phyloP scores from a whole-genome alignment of 805 yeast genomes.

The Ogataea pignaliae region DNA sequence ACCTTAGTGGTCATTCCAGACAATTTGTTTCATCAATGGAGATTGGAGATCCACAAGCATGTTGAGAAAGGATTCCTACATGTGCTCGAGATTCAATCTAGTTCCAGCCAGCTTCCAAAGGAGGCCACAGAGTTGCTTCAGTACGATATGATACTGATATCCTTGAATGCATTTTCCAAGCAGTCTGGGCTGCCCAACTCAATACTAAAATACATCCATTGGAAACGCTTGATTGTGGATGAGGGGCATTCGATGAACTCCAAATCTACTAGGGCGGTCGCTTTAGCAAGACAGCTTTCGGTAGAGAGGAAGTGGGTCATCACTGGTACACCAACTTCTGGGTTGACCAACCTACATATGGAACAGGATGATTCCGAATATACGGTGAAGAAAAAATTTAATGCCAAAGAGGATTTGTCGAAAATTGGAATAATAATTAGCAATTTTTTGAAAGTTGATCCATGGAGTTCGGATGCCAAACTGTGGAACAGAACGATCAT shows the following conservation, averaged over 20 bases:
- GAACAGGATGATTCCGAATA: conserved; percentile 34
- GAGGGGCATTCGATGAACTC: conserved; percentile 68
- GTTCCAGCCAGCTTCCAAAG: conserved; percentile 20
- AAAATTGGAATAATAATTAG: conserved; percentile 50
- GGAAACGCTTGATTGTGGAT: conserved; percentile 72
- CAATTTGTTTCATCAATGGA: conserved; percentile 65
- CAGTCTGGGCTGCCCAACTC: conserved; percentile 33
- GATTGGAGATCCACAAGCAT: conserved; percentile 53
- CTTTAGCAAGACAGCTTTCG: conserved; percentile 41
- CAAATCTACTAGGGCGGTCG: conserved; percentile 44
- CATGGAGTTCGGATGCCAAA: conserved; percentile 45
- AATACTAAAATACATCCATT: conserved; percentile 41
- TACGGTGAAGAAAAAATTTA: conserved; percentile 45
- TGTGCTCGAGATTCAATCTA: conserved; percentile 27
- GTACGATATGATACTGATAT: conserved; percentile 51
- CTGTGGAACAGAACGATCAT: conserved; percentile 45
- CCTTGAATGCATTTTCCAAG: conserved; percentile 41
- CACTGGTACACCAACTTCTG: conserved; percentile 74
- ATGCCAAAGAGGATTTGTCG: conserved; percentile 47
- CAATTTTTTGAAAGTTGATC: conserved; percentile 54
- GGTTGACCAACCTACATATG: conserved; percentile 54
- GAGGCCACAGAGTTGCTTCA: conserved; percentile 32
- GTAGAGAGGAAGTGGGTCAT: conserved; percentile 71
- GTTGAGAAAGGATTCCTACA: conserved; percentile 35
- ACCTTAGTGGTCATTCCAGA: conserved; percentile 65